Conservation (phyloP, 176 grass and related monocot species). For the Stipa capillata region DNA sequence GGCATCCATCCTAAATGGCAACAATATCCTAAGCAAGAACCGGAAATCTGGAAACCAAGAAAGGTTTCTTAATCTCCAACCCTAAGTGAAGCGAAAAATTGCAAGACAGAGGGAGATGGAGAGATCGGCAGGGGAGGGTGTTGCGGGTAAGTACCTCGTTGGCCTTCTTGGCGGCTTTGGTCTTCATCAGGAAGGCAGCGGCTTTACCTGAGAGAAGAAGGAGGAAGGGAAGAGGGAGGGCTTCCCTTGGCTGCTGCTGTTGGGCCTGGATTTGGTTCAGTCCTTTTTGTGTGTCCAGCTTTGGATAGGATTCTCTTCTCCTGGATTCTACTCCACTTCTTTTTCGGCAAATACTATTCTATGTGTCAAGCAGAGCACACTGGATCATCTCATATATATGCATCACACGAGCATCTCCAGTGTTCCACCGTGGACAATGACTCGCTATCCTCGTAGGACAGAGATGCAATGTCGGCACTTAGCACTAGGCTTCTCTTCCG, state of each 20-base stretch:
- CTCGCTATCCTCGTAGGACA: too few relatives aligned
- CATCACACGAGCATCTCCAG: too few relatives aligned
- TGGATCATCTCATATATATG: too few relatives aligned
- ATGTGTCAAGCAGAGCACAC: too few relatives aligned
- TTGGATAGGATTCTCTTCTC: constrained; percentile 9
- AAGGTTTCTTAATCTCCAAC: background rate
- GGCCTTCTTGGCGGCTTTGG: constrained; percentile 19
- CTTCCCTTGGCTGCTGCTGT: background rate
- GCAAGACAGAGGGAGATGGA: background rate
- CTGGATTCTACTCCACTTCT: too few relatives aligned
- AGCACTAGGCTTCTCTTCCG: too few relatives aligned
- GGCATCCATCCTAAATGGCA: background rate
- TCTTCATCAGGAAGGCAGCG: constrained; percentile 28
- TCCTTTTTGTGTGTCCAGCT: background rate
- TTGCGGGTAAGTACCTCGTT: background rate
- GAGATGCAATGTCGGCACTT: too few relatives aligned
- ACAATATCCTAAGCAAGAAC: background rate
- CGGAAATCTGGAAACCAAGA: background rate
- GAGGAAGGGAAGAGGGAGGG: background rate
- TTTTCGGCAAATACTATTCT: too few relatives aligned
- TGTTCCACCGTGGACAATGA: too few relatives aligned
- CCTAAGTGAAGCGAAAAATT: background rate
- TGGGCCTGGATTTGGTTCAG: background rate
- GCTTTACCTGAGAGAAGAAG: background rate
- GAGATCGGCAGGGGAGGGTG: background rate